Evolutionary conservation across 345 rosid genomes (phyloP).

Genomic region (Isatis tinctoria): DNA sequence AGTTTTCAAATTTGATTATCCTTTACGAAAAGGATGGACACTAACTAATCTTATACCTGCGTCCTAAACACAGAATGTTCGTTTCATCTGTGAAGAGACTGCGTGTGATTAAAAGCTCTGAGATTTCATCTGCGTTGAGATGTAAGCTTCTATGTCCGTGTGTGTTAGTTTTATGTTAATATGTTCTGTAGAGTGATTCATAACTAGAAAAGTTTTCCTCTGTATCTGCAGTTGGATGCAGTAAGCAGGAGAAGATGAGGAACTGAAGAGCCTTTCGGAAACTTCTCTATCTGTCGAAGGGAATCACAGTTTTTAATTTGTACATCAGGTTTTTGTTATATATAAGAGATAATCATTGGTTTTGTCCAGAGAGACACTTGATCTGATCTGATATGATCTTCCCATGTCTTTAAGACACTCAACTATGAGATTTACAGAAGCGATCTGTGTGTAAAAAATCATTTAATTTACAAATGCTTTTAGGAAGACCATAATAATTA

Average conservation of each 20-base stretch:
- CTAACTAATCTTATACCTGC: conserved; percentile 25
- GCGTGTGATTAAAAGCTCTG: conserved; percentile 91
- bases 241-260: conserved; percentile 31
- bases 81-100: conserved; percentile 92
- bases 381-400: conserved; percentile 15
- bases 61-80: conserved; percentile 59
- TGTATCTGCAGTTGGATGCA: conserved; percentile 28
- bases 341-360: conserved; percentile 19
- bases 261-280: conserved; percentile 11
- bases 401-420: not conserved
- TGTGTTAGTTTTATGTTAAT: not conserved
- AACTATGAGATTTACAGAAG: conserved; percentile 8
- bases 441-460: conserved; percentile 1
- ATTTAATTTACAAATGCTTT: not conserved
- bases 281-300: not conserved
- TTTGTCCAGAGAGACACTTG: conserved; percentile 13
- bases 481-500: not conserved
- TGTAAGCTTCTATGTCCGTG: conserved; percentile 20
- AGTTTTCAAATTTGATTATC: not conserved
- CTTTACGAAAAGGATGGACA: not conserved
- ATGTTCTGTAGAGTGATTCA: not conserved
- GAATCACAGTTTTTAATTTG: conserved; percentile 2
- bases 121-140: conserved; percentile 38
- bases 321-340: conserved; percentile 31
- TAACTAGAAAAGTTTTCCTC: not conserved